Evolutionary conservation across 306 rosid species (phyloP).

Genomic region (Cucurbita argyrosperma): DNA sequence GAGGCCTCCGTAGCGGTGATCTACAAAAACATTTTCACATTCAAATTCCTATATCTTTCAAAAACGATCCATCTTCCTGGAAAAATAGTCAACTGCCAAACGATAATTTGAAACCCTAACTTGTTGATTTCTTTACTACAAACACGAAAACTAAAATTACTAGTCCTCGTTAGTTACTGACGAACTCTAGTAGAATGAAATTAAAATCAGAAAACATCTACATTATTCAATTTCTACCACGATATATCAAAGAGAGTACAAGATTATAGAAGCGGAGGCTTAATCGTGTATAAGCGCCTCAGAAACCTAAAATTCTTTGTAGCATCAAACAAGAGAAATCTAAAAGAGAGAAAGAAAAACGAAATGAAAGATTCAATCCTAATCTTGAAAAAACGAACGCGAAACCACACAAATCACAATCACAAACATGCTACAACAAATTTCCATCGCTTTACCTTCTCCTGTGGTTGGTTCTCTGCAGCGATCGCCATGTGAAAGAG

Average conservation of each 20-base stretch:
- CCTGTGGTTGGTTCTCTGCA: slow-evolving; percentile 47
- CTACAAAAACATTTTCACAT: slow-evolving; percentile 19
- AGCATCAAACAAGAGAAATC: not conserved
- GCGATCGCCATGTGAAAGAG: slow-evolving; percentile 53
- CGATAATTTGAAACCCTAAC: slow-evolving; percentile 1
- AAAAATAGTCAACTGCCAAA: not conserved
- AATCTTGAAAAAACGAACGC: not conserved
- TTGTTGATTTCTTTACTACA: not conserved
- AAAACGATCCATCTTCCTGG: not conserved
- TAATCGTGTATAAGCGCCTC: not conserved
- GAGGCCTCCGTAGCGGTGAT: slow-evolving; percentile 46
- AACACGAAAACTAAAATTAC: not conserved
- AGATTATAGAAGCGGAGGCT: not conserved
- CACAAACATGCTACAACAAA: not conserved
- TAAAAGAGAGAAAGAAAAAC: not conserved
- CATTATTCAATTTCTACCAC: not conserved
- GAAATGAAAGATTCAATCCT: not conserved
- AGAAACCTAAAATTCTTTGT: not conserved
- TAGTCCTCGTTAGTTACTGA: not conserved
- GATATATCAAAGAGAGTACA: not conserved
- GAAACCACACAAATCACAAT: not conserved
- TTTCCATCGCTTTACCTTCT: slow-evolving; percentile 28
- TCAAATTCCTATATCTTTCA: not conserved
- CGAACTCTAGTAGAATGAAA: not conserved
- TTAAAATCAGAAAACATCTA: not conserved